phyloP scores from a whole-genome alignment of 768 basidiomycete genomes.

The Xerocomus brunneocitrinus region DNA sequence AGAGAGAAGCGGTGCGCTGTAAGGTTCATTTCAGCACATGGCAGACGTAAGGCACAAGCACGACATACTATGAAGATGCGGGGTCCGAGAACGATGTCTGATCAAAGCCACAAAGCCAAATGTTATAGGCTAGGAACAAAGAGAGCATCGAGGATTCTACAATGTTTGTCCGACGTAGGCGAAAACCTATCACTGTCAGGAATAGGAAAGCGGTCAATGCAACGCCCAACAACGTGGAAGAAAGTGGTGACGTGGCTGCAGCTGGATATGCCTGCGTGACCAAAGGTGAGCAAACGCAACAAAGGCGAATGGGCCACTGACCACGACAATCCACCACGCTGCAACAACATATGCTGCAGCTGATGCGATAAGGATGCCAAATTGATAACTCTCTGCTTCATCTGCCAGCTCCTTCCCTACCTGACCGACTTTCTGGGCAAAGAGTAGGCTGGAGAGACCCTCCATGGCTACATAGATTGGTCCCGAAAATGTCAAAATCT shows the following conservation, averaged over 20 bases:
- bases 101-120: slow-evolving; percentile 86
- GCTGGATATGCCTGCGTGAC: slow-evolving; percentile 66
- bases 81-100: slow-evolving; percentile 68
- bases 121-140: slow-evolving; percentile 83
- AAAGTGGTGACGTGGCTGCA: slow-evolving; percentile 77
- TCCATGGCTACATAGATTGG: slow-evolving; percentile 81
- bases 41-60: background rate
- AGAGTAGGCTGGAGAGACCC: slow-evolving; percentile 77
- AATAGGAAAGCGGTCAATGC: slow-evolving; percentile 87
- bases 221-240: slow-evolving; percentile 84
- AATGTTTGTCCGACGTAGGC: slow-evolving; percentile 82
- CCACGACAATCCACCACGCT: slow-evolving; percentile 83
- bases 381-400: slow-evolving; percentile 74
- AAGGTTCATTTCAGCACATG: slow-evolving; percentile 7
- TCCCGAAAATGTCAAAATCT: slow-evolving; percentile 61
- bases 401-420: slow-evolving; percentile 66
- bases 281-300: slow-evolving; percentile 8
- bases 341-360: slow-evolving; percentile 77
- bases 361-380: slow-evolving; percentile 68
- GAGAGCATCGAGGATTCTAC: slow-evolving; percentile 88
- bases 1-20: slow-evolving; percentile 67
- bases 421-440: slow-evolving; percentile 78
- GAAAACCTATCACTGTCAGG: slow-evolving; percentile 88
- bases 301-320: slow-evolving; percentile 36
- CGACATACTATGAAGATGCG: slow-evolving; percentile 70